Evolutionary conservation across 352 stramenopile genomes (phyloP), one percentile per base, ranked within the genome.

Genomic region (Globisporangium barbulae): DNA sequence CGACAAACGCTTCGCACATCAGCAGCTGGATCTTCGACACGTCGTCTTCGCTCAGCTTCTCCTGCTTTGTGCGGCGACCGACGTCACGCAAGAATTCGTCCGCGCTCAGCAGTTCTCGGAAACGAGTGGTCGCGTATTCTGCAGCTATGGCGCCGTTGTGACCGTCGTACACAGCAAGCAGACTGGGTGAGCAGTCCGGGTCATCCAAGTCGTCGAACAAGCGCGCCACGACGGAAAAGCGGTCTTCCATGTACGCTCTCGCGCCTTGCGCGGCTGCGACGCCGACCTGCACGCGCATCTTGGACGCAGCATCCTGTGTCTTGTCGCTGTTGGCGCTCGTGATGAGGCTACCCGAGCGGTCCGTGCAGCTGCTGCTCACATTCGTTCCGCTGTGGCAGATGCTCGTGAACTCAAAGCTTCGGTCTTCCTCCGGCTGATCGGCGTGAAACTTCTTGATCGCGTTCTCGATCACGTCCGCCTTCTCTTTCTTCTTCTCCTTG

Each of bases 221-320:
- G n/a, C 74, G 73, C 55, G 83, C 78, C 15, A 82, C 68, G 4
- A 91, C 78, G 8, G 82, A 85, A 54, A 81, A 88, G 1, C 81
- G 79, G 61, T 93, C 84, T 71, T 93, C 84, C 84, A 93, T 93
- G 70, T 93, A 93, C 41, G 72, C 71, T 17, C 84, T 76, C 8
- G 82, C 80, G 17, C 84, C 84, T 65, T 93, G 84, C 10, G 82
- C 80, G 0, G 75, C 53, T 17, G 80, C 72, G 0, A 88, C 66
- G 10, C 78, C 78, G 19, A 89, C 73, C 37, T 75, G 74, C 7
- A 86, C 67, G n/a, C 72, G 70, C 70, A 88, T 78, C 41, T 59
- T 28, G 49, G 49, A 59, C 41, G 68, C 53, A 22, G 59, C 47
- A 48, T 70, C 64, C 12, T 57, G 39, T 31, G 55, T 44, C 44